These are phyloP conservation scores for Botryotinia convoluta DNA, from an alignment of 2,329 filamentous ascomycete genomes.

Conservation along the genomic window DNA sequence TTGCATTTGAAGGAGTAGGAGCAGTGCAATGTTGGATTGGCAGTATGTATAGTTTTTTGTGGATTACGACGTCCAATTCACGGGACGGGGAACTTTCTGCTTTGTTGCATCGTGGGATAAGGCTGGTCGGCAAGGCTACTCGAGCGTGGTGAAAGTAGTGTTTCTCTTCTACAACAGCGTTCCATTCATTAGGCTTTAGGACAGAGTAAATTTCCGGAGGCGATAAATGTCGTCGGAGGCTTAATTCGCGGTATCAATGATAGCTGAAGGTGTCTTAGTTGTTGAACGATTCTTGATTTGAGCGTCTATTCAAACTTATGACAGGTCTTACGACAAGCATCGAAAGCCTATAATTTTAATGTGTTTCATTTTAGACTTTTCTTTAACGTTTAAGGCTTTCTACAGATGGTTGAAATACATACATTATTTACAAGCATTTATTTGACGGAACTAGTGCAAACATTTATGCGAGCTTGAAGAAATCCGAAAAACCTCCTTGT, in stretches of 20 bases:
- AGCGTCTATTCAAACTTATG: slow-evolving; percentile 2
- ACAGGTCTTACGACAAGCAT: neutral
- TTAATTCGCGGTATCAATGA: slow-evolving; percentile 3
- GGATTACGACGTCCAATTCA: slow-evolving; percentile 13
- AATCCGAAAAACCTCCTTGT: neutral
- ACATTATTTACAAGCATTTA: neutral
- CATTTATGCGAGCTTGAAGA: neutral
- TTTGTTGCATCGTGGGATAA: slow-evolving; percentile 20
- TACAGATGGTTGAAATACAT: neutral
- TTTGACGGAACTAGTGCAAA: neutral
- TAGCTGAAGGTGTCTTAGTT: slow-evolving; percentile 12
- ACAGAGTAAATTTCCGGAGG: slow-evolving; percentile 3
- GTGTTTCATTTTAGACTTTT: neutral
- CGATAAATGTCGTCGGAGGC: slow-evolving; percentile 15
- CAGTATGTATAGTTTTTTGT: neutral
- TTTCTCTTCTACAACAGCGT: neutral
- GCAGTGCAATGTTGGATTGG: slow-evolving; percentile 13
- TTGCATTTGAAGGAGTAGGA: slow-evolving; percentile 16
- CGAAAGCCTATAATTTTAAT: neutral
- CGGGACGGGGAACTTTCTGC: slow-evolving; percentile 14
- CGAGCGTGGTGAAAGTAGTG: neutral
- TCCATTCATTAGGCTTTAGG: neutral
- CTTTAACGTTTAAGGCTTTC: neutral
- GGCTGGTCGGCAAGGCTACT: slow-evolving; percentile 16
- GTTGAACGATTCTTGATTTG: neutral